These are phyloP conservation scores for Cyclotella baltica DNA, from an alignment of 108 stramenopile genomes.

Conservation along the genomic window DNA sequence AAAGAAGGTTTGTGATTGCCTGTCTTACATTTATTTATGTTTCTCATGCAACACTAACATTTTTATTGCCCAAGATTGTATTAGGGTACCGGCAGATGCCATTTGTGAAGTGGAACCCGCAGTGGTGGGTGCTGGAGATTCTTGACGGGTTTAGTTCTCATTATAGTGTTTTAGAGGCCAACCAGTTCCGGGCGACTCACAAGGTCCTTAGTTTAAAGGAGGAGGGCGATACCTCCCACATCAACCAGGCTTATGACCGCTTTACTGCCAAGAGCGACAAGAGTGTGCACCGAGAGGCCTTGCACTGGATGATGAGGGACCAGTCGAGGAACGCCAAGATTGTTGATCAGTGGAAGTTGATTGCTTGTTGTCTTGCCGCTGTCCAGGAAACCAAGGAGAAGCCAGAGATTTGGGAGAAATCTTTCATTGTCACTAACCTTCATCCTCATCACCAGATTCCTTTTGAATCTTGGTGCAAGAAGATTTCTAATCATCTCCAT, in stretches of 20 bases:
- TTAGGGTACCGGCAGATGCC: constrained; percentile 19
- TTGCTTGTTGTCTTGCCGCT: background rate
- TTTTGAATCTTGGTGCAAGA: background rate
- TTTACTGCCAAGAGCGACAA: constrained; percentile 20
- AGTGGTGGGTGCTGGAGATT: constrained; percentile 6
- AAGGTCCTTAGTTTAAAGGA: constrained; percentile 8
- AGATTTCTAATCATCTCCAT: background rate
- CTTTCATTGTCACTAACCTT: no score
- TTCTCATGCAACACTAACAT: background rate
- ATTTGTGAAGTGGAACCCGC: constrained; percentile 23
- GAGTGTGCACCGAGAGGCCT: background rate
- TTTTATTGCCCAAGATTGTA: constrained; percentile 7
- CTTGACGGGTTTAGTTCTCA: constrained; percentile 14
- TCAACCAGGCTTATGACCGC: constrained; percentile 22
- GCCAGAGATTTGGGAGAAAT: background rate
- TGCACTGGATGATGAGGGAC: background rate
- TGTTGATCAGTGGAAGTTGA: background rate
- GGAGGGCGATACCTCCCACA: constrained; percentile 31
- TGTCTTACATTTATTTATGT: background rate
- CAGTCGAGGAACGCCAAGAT: background rate
- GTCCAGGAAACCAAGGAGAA: background rate
- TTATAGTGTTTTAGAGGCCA: background rate
- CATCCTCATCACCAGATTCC: background rate
- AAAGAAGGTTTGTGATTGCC: background rate
- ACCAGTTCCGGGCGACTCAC: background rate